Percentiles rank a stretch among this genome's conserved stretches.
phyloP scores from a whole-genome alignment of 495 filamentous ascomycete species.

The Cryomyces antarcticus region DNA sequence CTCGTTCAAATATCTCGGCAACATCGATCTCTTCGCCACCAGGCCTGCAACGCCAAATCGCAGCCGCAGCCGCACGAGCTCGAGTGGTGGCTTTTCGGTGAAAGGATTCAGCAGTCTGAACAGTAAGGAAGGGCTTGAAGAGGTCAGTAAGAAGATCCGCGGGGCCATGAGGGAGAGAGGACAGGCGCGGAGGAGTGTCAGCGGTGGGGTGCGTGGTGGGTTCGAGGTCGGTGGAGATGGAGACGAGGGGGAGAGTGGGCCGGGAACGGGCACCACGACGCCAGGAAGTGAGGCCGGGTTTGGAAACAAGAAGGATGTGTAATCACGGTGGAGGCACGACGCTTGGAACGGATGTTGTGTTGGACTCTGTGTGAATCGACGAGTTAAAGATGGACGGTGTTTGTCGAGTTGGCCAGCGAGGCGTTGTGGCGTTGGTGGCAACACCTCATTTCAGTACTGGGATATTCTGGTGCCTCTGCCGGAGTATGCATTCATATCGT shows the following conservation, averaged over 20 bases:
- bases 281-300: slow-evolving; percentile 2
- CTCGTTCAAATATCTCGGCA: slow-evolving; percentile 71
- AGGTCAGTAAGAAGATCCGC: slow-evolving; percentile 71
- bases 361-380: no score
- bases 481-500: no score
- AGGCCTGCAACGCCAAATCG: slow-evolving; percentile 53
- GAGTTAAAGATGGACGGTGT: no score
- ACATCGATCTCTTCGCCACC: slow-evolving; percentile 74
- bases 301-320: slow-evolving; percentile 1
- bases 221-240: slow-evolving; percentile 34
- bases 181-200: slow-evolving; percentile 31
- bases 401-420: no score
- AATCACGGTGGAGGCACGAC: not conserved
- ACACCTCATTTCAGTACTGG: no score
- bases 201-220: no score
- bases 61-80: slow-evolving; percentile 50
- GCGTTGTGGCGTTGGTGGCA: no score
- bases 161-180: slow-evolving; percentile 76
- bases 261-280: slow-evolving; percentile 1
- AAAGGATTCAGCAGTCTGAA: slow-evolving; percentile 55
- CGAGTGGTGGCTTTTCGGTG: slow-evolving; percentile 41
- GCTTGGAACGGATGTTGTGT: no score
- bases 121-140: slow-evolving; percentile 49
- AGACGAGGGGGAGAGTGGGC: slow-evolving; percentile 25
- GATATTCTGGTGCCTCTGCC: no score